phyloP scores from a whole-genome alignment of 306 rosid genomes.

The Lablab purpureus region DNA sequence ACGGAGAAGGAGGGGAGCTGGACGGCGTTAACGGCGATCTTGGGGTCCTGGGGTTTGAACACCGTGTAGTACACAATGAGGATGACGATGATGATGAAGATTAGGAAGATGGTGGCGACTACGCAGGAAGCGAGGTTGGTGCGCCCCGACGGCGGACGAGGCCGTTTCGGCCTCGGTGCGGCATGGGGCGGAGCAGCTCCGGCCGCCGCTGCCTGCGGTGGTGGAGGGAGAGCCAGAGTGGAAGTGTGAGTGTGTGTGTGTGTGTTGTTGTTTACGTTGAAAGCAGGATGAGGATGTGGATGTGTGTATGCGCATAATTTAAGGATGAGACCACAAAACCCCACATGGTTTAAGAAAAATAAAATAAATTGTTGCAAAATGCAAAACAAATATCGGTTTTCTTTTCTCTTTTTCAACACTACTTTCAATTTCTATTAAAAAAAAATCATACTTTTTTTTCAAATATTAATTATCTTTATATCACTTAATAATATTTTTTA shows the following conservation, averaged over 20 bases:
- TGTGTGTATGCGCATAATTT: neutral
- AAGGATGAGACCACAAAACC: neutral
- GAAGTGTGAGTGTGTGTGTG: neutral
- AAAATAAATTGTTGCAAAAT: neutral
- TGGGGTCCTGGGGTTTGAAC: slow-evolving; percentile 87
- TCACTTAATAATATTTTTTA: no score
- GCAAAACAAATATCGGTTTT: no score
- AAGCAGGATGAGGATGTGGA: slow-evolving; percentile 1
- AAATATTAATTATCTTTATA: no score
- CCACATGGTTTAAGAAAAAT: slow-evolving; percentile 27
- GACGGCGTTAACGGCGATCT: slow-evolving; percentile 79
- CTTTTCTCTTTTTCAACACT: no score
- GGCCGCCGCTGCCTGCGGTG: slow-evolving; percentile 44
- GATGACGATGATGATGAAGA: slow-evolving; percentile 71
- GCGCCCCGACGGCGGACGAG: slow-evolving; percentile 80
- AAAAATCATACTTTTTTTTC: no score
- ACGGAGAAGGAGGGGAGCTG: slow-evolving; percentile 90
- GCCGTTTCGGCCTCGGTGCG: slow-evolving; percentile 46
- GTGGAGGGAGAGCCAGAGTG: slow-evolving; percentile 35
- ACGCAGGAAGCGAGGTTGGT: slow-evolving; percentile 91
- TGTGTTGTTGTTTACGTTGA: neutral
- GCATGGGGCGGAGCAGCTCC: neutral
- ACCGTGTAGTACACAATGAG: slow-evolving; percentile 84
- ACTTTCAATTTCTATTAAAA: neutral
- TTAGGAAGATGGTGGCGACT: slow-evolving; percentile 84